These are phyloP conservation scores for Drechslera avenae DNA, from an alignment of 2,329 filamentous ascomycete species.

Conservation along the genomic window DNA sequence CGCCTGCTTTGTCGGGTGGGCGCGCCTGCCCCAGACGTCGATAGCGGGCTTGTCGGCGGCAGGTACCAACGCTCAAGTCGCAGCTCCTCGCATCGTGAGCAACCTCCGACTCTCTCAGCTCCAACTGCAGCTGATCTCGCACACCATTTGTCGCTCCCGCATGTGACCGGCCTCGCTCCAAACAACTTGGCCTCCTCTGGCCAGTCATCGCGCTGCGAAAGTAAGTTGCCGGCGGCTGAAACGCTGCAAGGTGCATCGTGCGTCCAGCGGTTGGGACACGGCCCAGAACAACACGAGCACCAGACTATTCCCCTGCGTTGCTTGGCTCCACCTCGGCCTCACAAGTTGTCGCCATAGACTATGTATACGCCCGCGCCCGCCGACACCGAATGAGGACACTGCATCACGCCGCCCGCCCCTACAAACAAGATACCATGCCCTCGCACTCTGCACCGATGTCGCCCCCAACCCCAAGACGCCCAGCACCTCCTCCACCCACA, in stretches of 20 bases:
- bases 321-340: constrained; percentile 21
- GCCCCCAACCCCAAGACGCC: constrained; percentile 11
- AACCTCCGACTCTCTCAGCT: constrained; percentile 20
- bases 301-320: constrained; percentile 21
- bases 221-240: constrained; percentile 39
- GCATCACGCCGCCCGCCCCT: constrained; percentile 27
- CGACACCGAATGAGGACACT: constrained; percentile 18
- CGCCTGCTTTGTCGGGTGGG: background rate
- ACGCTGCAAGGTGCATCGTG: constrained; percentile 41
- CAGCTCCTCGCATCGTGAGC: constrained; percentile 7
- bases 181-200: constrained; percentile 25
- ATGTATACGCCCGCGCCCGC: constrained; percentile 35
- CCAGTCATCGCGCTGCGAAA: constrained; percentile 29
- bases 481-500: background rate
- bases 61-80: constrained; percentile 19
- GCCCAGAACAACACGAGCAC: constrained; percentile 26
- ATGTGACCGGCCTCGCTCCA: constrained; percentile 23
- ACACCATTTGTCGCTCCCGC: constrained; percentile 31
- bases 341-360: constrained; percentile 19
- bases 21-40: constrained; percentile 15
- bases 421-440: constrained; percentile 26
- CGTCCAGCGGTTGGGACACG: constrained; percentile 31
- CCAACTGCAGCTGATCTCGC: constrained; percentile 21
- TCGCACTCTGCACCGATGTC: constrained; percentile 12
- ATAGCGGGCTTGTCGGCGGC: constrained; percentile 23